Conservation (phyloP, 305 asterid genomes). For the Fraxinus angustifolia region DNA sequence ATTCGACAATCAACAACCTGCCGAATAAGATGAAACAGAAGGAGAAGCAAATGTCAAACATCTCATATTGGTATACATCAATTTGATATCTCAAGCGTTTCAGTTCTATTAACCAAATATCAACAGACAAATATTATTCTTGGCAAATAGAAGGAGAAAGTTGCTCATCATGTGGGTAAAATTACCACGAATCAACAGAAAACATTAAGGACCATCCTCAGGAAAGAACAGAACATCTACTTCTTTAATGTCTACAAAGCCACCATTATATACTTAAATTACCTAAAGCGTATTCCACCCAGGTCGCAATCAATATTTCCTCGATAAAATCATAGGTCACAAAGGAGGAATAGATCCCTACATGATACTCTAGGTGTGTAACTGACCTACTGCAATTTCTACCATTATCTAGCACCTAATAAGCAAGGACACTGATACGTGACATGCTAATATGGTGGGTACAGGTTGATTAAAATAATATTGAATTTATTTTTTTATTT, state of each 20-base stretch:
- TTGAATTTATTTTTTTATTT: too few species aligned
- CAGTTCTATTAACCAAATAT: conserved; percentile 4
- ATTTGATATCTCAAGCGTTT: not conserved
- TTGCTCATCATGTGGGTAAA: not conserved
- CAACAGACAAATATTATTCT: not conserved
- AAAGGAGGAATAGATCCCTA: not conserved
- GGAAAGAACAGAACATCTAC: not conserved
- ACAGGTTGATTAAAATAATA: not conserved
- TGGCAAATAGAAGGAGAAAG: not conserved
- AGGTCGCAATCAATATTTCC: not conserved
- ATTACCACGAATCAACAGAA: not conserved
- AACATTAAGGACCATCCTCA: not conserved
- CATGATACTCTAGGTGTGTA: too few species aligned
- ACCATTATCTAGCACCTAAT: not conserved
- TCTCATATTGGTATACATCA: not conserved
- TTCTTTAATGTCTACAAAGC: not conserved
- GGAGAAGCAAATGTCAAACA: conserved; percentile 1
- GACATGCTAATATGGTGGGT: not conserved
- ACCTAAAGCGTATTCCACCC: not conserved
- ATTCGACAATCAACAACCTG: conserved; percentile 91
- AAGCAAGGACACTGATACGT: not conserved
- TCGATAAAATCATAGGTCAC: not conserved
- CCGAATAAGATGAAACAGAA: conserved; percentile 6
- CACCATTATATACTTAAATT: not conserved
- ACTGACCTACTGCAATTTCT: not conserved